A percentile compares a stretch with the other conserved stretches of the same genome.
Conservation (phyloP, 345 rosid species). For the Eutrema yunnanense region DNA sequence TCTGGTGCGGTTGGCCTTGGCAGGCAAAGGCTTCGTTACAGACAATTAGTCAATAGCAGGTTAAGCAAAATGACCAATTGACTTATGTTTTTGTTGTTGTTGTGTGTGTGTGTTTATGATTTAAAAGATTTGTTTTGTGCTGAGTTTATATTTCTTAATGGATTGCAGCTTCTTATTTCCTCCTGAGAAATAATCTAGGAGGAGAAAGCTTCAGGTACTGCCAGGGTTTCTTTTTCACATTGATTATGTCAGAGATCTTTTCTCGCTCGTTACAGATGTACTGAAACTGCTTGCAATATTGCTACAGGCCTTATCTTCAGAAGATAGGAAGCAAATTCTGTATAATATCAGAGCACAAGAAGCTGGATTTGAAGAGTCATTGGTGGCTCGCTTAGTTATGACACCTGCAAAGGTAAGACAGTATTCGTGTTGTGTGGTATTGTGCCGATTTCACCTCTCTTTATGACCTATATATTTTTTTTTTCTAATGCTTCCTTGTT, state of each 20-base stretch:
- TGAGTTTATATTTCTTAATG: too few species aligned
- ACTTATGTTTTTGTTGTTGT: too few species aligned
- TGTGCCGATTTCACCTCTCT: background rate
- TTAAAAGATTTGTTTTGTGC: too few species aligned
- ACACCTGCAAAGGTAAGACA: conserved; percentile 71
- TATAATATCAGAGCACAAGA: conserved; percentile 52
- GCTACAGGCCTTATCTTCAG: conserved; percentile 73
- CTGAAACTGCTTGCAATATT: conserved; percentile 2
- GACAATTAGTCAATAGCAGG: too few species aligned
- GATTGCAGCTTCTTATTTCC: too few species aligned
- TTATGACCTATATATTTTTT: background rate
- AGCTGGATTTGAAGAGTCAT: conserved; percentile 65
- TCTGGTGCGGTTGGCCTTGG: too few species aligned
- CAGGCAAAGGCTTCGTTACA: too few species aligned
- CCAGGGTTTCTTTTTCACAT: background rate
- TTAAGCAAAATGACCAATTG: too few species aligned
- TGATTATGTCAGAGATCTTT: background rate
- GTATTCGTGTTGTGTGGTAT: background rate
- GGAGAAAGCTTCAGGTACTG: too few species aligned
- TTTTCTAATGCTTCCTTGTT: background rate
- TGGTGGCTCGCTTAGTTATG: conserved; percentile 71
- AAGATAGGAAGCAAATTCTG: conserved; percentile 67
- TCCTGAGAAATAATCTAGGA: too few species aligned
- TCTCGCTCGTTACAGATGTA: conserved; percentile 4
- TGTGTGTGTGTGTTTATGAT: too few species aligned